These are phyloP conservation scores for Phylloboletellus chloephorus DNA, from an alignment of 1,284 basidiomycete species.

Conservation along the genomic window DNA sequence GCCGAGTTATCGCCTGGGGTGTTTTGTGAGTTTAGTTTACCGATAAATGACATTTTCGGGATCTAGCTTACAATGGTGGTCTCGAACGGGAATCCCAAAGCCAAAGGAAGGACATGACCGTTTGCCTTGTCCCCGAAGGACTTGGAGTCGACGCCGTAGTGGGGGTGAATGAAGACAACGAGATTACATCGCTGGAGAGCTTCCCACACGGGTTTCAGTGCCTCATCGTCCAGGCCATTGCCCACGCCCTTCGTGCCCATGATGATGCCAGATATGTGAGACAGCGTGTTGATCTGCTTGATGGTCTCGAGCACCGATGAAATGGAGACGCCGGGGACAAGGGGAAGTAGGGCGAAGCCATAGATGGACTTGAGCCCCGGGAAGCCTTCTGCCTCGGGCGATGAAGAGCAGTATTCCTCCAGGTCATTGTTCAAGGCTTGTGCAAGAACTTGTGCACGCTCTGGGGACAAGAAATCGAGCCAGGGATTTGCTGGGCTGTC, in stretches of 20 bases:
- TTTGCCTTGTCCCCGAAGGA: conserved; percentile 73
- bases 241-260: conserved; percentile 78
- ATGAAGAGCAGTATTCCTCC: conserved; percentile 69
- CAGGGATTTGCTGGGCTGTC: conserved; percentile 78
- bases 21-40: conserved; percentile 3
- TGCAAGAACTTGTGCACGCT: conserved; percentile 64
- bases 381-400: conserved; percentile 36
- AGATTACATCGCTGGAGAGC: conserved; percentile 63
- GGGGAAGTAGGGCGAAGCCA: conserved; percentile 80
- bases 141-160: conserved; percentile 66
- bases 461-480: conserved; percentile 74
- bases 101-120: conserved; percentile 80
- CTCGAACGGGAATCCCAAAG: conserved; percentile 84
- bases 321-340: conserved; percentile 60
- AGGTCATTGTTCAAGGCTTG: conserved; percentile 68
- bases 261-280: conserved; percentile 73
- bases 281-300: conserved; percentile 56
- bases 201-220: conserved; percentile 72
- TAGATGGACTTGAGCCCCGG: conserved; percentile 58
- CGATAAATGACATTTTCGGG: background rate
- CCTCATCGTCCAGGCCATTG: conserved; percentile 72
- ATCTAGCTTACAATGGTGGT: conserved; percentile 67
- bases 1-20: conserved; percentile 64
- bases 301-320: conserved; percentile 57
- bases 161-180: conserved; percentile 77